A percentile compares a stretch with the other conserved stretches of the same genome.
Conservation (phyloP, 2,329 filamentous ascomycete genomes). For the Curvularia sp. region DNA sequence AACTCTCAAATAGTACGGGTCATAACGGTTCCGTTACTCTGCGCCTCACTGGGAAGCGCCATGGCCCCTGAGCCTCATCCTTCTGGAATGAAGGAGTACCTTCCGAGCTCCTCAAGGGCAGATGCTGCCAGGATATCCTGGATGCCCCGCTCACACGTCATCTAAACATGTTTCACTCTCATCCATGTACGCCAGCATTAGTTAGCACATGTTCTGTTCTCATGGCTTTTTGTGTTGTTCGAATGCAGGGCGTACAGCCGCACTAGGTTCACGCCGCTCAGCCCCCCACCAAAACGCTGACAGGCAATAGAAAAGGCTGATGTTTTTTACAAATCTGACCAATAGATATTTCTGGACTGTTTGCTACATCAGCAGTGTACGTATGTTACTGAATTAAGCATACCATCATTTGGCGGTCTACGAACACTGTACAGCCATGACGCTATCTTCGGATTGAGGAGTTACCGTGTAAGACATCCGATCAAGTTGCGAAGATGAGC, state of each 20-base stretch:
- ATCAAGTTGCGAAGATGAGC: constrained; percentile 1
- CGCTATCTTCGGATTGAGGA: constrained; percentile 12
- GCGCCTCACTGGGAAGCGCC: constrained; percentile 2
- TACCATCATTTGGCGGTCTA: constrained; percentile 15
- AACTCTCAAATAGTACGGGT: constrained; percentile 10
- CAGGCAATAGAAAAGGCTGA: constrained; percentile 14
- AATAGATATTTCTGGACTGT: constrained; percentile 24
- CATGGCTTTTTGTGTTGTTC: not conserved
- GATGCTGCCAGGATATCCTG: not conserved
- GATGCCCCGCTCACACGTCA: not conserved
- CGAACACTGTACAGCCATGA: constrained; percentile 21
- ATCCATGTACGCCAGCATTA: constrained; percentile 5
- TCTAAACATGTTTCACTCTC: constrained; percentile 6
- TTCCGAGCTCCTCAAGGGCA: not conserved
- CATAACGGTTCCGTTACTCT: constrained; percentile 7
- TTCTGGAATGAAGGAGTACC: not conserved
- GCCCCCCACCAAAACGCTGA: constrained; percentile 22
- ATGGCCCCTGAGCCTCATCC: not conserved
- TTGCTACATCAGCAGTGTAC: constrained; percentile 20
- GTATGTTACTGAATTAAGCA: constrained; percentile 24
- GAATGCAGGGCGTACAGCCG: constrained; percentile 13
- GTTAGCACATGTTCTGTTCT: not conserved
- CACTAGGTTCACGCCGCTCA: constrained; percentile 19
- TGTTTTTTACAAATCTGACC: constrained; percentile 6
- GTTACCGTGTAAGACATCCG: constrained; percentile 16